A percentile compares a stretch with the other conserved stretches of the same genome.
Evolutionary conservation across 2,329 filamentous ascomycete species (phyloP).

Genomic region (Penicillium griseofulvum): DNA sequence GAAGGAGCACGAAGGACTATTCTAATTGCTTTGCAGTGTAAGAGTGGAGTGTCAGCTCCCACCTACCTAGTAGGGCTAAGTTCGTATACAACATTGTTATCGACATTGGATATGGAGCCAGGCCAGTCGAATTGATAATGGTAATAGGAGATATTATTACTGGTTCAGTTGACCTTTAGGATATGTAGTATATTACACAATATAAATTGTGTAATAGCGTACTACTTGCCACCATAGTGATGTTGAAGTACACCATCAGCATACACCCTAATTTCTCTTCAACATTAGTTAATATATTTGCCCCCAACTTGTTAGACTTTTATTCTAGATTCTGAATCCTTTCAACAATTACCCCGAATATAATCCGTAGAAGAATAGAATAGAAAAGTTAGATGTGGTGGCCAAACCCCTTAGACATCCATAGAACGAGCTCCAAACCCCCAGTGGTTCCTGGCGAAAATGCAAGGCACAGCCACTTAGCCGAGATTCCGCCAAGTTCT

Average conservation of each 20-base stretch:
- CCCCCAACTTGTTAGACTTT: not conserved
- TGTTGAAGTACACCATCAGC: not conserved
- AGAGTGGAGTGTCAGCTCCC: not conserved
- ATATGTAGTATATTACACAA: not conserved
- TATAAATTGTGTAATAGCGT: not conserved
- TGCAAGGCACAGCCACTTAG: not conserved
- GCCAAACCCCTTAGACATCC: not conserved
- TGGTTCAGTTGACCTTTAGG: not conserved
- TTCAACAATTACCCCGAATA: not conserved
- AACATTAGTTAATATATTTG: not conserved
- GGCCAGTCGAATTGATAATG: not conserved
- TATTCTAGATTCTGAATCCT: not conserved
- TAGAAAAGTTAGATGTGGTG: slow-evolving; percentile 2
- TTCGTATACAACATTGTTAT: not conserved
- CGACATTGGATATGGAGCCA: not conserved
- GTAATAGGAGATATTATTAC: not conserved
- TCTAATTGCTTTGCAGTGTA: not conserved
- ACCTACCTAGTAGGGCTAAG: not conserved
- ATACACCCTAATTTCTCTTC: not conserved
- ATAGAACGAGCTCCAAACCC: not conserved
- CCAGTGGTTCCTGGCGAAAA: slow-evolving; percentile 6
- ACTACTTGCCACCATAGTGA: not conserved
- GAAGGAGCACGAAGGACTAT: not conserved
- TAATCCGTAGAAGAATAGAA: not conserved
- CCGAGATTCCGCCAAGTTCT: slow-evolving; percentile 8